Evolutionary conservation across 1,284 basidiomycete genomes (phyloP).

Genomic region (Butyriboletus appendiculatus): DNA sequence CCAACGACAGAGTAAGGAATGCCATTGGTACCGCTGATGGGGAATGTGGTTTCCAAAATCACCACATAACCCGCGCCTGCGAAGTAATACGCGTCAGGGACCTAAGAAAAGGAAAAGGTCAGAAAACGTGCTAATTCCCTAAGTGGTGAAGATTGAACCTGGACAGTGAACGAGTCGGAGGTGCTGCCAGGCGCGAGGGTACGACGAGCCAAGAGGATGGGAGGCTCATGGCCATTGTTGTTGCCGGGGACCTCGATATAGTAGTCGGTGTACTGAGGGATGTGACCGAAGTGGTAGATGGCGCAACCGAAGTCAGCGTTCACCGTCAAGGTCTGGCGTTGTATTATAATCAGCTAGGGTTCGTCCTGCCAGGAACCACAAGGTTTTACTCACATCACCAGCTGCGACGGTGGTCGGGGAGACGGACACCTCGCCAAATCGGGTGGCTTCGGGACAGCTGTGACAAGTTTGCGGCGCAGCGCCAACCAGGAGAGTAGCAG

Average conservation of each 20-base stretch:
- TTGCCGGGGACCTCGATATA: conserved; percentile 35
- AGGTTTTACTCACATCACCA: conserved; percentile 26
- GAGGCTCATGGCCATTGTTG: conserved; percentile 35
- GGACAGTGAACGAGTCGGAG: conserved; percentile 20
- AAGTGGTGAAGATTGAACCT: conserved; percentile 10
- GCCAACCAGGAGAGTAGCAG: conserved; percentile 13
- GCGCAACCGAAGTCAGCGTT: conserved; percentile 32
- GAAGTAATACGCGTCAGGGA: conserved; percentile 32
- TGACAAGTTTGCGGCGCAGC: conserved; percentile 22
- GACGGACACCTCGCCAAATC: conserved; percentile 23
- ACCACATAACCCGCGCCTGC: conserved; percentile 26
- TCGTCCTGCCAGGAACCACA: neutral
- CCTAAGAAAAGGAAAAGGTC: conserved; percentile 13
- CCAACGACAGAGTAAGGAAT: conserved; percentile 29
- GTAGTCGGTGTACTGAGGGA: conserved; percentile 33
- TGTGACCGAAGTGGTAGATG: conserved; percentile 15
- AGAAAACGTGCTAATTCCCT: neutral
- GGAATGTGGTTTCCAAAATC: conserved; percentile 27
- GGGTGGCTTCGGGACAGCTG: conserved; percentile 25
- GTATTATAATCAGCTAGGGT: conserved; percentile 3
- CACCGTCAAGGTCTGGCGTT: conserved; percentile 24
- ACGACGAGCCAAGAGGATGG: conserved; percentile 32
- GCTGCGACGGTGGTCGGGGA: conserved; percentile 25
- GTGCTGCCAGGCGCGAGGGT: conserved; percentile 10
- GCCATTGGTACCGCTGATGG: conserved; percentile 27